Evolutionary conservation across 1,284 basidiomycete genomes (phyloP).

Genomic region (Kwoniella shivajii): DNA sequence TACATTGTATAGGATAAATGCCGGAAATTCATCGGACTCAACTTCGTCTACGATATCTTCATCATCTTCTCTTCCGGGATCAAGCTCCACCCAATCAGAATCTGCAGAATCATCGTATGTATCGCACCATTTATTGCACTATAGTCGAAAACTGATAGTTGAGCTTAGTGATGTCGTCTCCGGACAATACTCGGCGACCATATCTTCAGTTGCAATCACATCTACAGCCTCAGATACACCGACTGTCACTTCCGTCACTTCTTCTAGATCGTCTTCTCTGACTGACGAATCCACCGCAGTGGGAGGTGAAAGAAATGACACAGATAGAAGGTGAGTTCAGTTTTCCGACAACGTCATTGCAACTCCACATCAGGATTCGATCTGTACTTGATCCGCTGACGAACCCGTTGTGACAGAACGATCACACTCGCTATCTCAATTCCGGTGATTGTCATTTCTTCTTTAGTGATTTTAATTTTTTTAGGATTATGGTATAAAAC

Average conservation of each 20-base stretch:
- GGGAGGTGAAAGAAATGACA: neutral
- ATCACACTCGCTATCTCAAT: slow-evolving; percentile 34
- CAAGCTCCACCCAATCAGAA: neutral
- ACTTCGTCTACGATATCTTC: neutral
- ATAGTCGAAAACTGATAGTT: neutral
- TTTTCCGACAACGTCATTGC: too few relatives aligned
- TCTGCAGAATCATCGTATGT: neutral
- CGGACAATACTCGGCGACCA: slow-evolving; percentile 4
- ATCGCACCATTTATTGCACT: neutral
- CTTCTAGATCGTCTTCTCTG: neutral
- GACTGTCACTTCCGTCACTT: neutral
- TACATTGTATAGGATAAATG: neutral
- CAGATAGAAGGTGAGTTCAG: slow-evolving; percentile 13
- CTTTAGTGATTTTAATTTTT: slow-evolving; percentile 26
- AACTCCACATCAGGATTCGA: too few relatives aligned
- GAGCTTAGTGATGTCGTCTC: neutral
- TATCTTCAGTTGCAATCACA: neutral
- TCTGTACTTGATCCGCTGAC: neutral
- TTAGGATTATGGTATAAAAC: slow-evolving; percentile 27
- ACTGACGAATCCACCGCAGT: neutral
- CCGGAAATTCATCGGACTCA: slow-evolving; percentile 8
- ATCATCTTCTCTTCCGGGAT: neutral
- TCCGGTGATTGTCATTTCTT: slow-evolving; percentile 35
- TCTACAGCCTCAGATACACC: slow-evolving; percentile 1
- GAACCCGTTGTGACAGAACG: slow-evolving; percentile 15